Conservation (phyloP, 2,329 filamentous ascomycete genomes). For the Sclerotinia nivalis region DNA sequence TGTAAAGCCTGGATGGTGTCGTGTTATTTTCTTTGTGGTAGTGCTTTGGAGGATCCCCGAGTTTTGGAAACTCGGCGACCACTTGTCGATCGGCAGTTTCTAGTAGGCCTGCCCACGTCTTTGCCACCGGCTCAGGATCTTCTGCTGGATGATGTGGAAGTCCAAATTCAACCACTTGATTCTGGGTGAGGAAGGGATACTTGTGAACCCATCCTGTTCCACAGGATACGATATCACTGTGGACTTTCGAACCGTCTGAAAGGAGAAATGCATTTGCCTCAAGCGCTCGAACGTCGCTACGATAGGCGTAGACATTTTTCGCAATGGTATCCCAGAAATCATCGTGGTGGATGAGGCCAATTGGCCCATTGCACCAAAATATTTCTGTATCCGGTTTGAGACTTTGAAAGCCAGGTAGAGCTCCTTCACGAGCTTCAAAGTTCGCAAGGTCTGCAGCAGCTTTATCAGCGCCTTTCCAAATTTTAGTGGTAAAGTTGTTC, state of each 20-base stretch:
- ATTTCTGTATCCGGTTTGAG: slow-evolving; percentile 29
- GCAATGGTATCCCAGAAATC: slow-evolving; percentile 37
- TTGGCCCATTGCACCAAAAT: slow-evolving; percentile 37
- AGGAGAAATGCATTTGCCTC: slow-evolving; percentile 26
- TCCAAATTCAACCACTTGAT: no score
- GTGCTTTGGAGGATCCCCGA: no score
- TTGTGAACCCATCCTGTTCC: slow-evolving; percentile 40
- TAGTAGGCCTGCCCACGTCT: no score
- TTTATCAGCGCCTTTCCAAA: slow-evolving; percentile 33
- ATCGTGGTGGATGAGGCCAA: slow-evolving; percentile 36
- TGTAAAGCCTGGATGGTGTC: no score
- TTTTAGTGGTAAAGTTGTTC: slow-evolving; percentile 28
- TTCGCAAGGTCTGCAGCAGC: slow-evolving; percentile 33
- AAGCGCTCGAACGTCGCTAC: slow-evolving; percentile 29
- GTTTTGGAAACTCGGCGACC: no score
- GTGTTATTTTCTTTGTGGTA: no score
- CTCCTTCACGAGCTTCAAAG: slow-evolving; percentile 31
- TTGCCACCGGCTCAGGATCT: no score
- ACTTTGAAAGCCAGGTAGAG: slow-evolving; percentile 21
- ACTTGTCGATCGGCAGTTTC: no score
- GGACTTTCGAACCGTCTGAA: no score
- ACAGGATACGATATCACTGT: no score
- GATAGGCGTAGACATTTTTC: slow-evolving; percentile 26
- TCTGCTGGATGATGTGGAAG: no score
- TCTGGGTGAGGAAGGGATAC: no score